phyloP scores from a whole-genome alignment of 805 yeast species.

The Saccharomycopsis fodiens region DNA sequence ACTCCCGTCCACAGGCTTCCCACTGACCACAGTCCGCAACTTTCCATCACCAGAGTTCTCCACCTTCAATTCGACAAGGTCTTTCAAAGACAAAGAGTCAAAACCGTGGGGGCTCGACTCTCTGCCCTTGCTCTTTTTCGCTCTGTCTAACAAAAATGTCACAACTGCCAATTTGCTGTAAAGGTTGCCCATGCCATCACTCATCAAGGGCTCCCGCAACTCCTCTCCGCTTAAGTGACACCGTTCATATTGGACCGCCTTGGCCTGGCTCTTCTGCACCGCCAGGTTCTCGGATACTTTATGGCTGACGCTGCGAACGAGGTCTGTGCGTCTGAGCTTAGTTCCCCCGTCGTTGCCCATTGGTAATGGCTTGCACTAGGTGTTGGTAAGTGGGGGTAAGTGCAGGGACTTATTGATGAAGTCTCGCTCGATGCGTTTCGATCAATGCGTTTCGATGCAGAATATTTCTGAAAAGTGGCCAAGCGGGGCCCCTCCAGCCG shows the following conservation, averaged over 20 bases:
- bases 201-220: conserved; percentile 47
- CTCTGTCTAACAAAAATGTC: conserved; percentile 43
- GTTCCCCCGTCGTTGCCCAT: conserved; percentile 20
- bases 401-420: too few relatives aligned
- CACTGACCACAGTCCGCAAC: neutral
- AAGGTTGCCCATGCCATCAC: conserved; percentile 61
- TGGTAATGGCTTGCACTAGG: too few relatives aligned
- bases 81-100: conserved; percentile 33
- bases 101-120: conserved; percentile 29
- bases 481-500: too few relatives aligned
- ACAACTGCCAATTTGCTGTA: conserved; percentile 58
- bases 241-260: conserved; percentile 7
- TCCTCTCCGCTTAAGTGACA: conserved; percentile 41
- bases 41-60: too few relatives aligned
- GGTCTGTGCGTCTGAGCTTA: conserved; percentile 16
- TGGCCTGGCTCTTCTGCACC: conserved; percentile 5
- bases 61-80: conserved; percentile 38
- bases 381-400: too few relatives aligned
- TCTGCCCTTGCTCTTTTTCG: conserved; percentile 2
- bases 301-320: conserved; percentile 6
- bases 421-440: too few relatives aligned
- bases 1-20: neutral
- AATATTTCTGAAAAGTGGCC: too few relatives aligned
- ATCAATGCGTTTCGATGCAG: too few relatives aligned
- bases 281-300: conserved; percentile 13